Evolutionary conservation across 202 grass and related monocot species (phyloP), one percentile per base, ranked within the genome.

Genomic region (Saccharum hybrid): DNA sequence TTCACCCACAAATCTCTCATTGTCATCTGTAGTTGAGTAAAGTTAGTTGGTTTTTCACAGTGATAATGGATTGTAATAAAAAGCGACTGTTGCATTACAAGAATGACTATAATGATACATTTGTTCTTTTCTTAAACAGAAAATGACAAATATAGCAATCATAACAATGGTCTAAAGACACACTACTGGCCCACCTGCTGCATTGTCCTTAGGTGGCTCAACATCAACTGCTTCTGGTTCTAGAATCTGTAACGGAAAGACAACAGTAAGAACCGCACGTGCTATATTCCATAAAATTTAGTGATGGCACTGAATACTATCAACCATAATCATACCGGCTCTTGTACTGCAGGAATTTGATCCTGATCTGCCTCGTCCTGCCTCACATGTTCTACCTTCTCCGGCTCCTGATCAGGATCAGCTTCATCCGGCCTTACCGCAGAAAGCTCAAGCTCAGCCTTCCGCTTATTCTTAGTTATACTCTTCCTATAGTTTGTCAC

Each of bases 401-500:
- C 87, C 22, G 87, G 16, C 60, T 84, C 76, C 0, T 48, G 46
- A 23, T 92, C 87, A 67, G 77, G 78, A 30, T 90, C 80, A 5
- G 59, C 71, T 18, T 76, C 85, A 83, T 88, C 90, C 61, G 68
- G 85, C 77, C 90, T 86, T 76, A 28, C 83, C 41, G 74, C 63
- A 0, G 93, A 73, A 79, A 88, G 76, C 63, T 92, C 90, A 1
- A 88, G 72, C 63, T 92, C 90, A 1, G 93, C 90, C 86, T 94
- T 94, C 57, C 93, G 84, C 67, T 94, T 94, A 72, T 94, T 90
- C 73, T 94, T 94, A 81, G 76, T 94, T 73, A 92, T 41, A 83
- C 83, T 88, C 84, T 94, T 94, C 28, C 88, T 92, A 70, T 94
- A 94, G 68, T 94, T 94, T 4, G 88, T 94, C 45, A 94, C 90